Base-by-base conservation (phyloP, 441 rosid species). In the Eruca vesicaria region DNA sequence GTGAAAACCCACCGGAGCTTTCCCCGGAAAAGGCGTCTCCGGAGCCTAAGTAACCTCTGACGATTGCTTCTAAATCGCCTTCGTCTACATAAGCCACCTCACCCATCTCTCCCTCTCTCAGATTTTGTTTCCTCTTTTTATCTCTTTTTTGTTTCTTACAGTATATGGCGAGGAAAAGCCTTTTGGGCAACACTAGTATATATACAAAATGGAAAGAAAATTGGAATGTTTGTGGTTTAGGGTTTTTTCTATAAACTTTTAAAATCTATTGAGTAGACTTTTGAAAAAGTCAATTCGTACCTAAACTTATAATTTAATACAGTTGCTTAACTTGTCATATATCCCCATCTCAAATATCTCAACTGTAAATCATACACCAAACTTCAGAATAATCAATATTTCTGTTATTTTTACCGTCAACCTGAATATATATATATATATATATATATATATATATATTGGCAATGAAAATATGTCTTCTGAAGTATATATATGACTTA, bases 11-110 rank as follows among this genome's bases (percentile, higher is more conserved):
- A 9, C 78, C 75, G 56, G 15, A 68, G 73, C 32, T 79, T 81
- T 77, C 81, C 45, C 61, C 75, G 81, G 81, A 72, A 56, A 72
- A 62, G 16, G 71, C 78, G 36, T 45, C 80, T 74, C 68, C 57
- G 11, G 63, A 63, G 36, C 60, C 78, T 53, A 62, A 82, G 83
- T 82, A 78, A 32, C 92, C 90, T 74, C 89, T 80, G 23, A 85
- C 87, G 21, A 89, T 77, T 5, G 93, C 85, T 43, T 86, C 87
- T 59, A 87, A 74, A 82, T 88, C 94, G 89, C 96, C 91, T 83
- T 78, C 82, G 64, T 84, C 86, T 83, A 85, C 79, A 77, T 58
- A 78, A 14, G 62, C 71, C 61, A 80, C 83, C 7, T 79, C 81
- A 55, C 79, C 76, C 79, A 70, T 81, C 53, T 48, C 19, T 58